phyloP scores from a whole-genome alignment of 2,329 filamentous ascomycete species.

The Trichoderma afroharzianum region DNA sequence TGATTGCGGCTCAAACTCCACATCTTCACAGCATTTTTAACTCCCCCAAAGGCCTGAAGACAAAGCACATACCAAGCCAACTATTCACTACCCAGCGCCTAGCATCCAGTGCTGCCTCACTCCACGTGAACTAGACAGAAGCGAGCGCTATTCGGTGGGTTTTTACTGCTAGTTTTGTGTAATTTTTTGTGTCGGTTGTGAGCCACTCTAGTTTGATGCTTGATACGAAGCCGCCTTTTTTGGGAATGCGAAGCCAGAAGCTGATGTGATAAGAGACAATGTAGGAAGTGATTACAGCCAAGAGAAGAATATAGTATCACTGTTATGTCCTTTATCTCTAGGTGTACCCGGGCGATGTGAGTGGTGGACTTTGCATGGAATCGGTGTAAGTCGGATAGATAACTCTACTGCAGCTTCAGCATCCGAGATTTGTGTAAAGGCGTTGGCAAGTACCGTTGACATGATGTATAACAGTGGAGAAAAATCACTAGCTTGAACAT shows the following conservation, averaged over 20 bases:
- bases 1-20: too few relatives aligned
- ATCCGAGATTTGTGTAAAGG: background rate
- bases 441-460: background rate
- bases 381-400: background rate
- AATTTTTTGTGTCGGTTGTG: too few relatives aligned
- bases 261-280: background rate
- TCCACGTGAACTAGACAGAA: accelerated
- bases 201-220: too few relatives aligned
- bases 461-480: background rate
- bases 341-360: background rate
- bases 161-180: too few relatives aligned
- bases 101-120: background rate
- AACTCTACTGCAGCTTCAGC: background rate
- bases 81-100: too few relatives aligned
- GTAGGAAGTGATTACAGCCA: background rate
- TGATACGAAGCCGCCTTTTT: too few relatives aligned
- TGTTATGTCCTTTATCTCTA: background rate
- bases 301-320: background rate
- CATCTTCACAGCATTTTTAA: background rate
- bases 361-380: background rate
- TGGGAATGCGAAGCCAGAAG: background rate
- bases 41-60: too few relatives aligned
- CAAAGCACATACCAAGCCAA: too few relatives aligned
- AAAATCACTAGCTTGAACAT: background rate
- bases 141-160: background rate